Conservation (phyloP, 2,329 filamentous ascomycete genomes). For the Ustulina deusta region DNA sequence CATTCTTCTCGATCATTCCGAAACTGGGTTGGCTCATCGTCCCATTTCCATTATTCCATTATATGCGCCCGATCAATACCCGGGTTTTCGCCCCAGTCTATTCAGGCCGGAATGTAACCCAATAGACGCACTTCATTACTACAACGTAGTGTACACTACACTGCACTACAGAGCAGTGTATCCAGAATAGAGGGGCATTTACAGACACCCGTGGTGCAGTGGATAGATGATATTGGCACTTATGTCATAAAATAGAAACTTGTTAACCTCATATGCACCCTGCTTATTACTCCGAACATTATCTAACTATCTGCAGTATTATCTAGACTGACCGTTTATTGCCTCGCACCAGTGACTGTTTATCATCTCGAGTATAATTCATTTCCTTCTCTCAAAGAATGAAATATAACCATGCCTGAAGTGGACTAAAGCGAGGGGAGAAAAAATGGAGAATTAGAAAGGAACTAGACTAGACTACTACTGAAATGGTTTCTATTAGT, state of each 20-base stretch:
- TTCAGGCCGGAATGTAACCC: conserved; percentile 33
- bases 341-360: background rate
- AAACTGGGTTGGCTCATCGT: conserved; percentile 33
- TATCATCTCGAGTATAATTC: background rate
- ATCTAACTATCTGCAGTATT: background rate
- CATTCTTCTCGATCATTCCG: conserved; percentile 24
- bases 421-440: background rate
- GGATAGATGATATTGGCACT: background rate
- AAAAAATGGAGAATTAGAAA: no score
- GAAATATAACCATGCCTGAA: background rate
- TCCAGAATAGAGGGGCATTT: background rate
- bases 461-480: no score
- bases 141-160: no score
- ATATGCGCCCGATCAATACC: conserved; percentile 29
- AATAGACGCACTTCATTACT: conserved; percentile 21
- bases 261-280: background rate
- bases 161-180: background rate
- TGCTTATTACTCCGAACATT: background rate
- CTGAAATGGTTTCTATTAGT: no score
- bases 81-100: conserved; percentile 24
- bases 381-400: background rate
- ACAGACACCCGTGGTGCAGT: background rate
- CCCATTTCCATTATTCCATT: conserved; percentile 17
- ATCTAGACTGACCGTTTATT: conserved; percentile 4
- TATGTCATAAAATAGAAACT: background rate